Percentiles rank a stretch among this genome's conserved stretches.
These are phyloP conservation scores for Escallonia herrerae DNA, from an alignment of 129 eudicot genomes.

Conservation along the genomic window DNA sequence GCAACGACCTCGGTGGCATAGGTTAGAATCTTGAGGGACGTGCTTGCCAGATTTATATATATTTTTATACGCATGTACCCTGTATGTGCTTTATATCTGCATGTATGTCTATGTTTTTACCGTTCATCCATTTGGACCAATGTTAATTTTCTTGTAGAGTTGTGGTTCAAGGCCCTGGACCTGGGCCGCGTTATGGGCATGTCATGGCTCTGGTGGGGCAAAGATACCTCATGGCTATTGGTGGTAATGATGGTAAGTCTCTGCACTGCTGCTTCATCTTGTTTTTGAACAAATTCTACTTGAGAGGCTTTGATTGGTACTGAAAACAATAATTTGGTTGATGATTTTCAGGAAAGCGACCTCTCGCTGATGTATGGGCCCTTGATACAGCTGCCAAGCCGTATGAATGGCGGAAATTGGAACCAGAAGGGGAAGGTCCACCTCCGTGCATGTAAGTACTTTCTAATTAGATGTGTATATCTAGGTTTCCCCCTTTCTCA, in stretches of 20 bases:
- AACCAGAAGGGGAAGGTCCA: slow-evolving; percentile 98
- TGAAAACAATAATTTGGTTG: slow-evolving; percentile 5
- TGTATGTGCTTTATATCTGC: too few species aligned
- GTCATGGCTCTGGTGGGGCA: slow-evolving; percentile 99
- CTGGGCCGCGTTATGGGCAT: slow-evolving; percentile 97
- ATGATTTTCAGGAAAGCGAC: slow-evolving; percentile 63
- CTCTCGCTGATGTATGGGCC: slow-evolving; percentile 99
- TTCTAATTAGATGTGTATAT: neutral
- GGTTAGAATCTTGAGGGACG: slow-evolving; percentile 47
- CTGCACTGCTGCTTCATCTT: slow-evolving; percentile 3
- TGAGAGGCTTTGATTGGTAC: neutral
- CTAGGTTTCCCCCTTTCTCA: neutral
- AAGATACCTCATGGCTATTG: slow-evolving; percentile 96
- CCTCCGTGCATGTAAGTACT: slow-evolving; percentile 91
- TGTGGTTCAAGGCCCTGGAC: slow-evolving; percentile 99
- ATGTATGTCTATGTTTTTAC: neutral
- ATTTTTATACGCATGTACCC: too few species aligned
- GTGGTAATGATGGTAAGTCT: slow-evolving; percentile 91
- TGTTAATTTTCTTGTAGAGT: slow-evolving; percentile 48
- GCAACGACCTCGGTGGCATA: slow-evolving; percentile 95
- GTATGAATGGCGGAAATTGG: slow-evolving; percentile 96
- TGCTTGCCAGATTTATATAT: slow-evolving; percentile 5
- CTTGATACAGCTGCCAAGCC: slow-evolving; percentile 99
- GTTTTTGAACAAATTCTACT: neutral
- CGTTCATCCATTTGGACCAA: slow-evolving; percentile 7